Evolutionary conservation across 495 filamentous ascomycete species (phyloP), one percentile per base, ranked within the genome.

Genomic region (Penicillium nucicola): DNA sequence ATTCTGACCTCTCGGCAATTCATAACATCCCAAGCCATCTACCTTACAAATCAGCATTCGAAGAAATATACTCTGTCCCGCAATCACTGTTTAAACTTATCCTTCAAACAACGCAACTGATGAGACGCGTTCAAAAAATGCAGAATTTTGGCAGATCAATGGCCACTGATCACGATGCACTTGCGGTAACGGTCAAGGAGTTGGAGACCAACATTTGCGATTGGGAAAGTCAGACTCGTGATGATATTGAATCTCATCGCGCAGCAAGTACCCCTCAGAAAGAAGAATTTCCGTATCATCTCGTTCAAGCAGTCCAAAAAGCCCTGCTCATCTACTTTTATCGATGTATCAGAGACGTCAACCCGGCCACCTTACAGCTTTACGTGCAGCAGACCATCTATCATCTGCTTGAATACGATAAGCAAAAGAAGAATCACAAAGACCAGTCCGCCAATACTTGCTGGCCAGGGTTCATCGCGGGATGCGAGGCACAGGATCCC

Each of bases 291-390:
- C 54, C 54, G 10, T 52, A 57, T 25, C 54, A 52, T 41, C 39
- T 57, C 23, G 41, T 50, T 1, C 54, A 48, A 11, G 54, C 54
- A 6, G 25, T 57, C 11, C 42, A 57, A 17, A 47, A 45, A n/a
- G 54, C 54, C 8, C 18, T 57, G 15, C 44, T 57, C 13, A 50
- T 52, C n/a, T 52, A 57, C 19, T 57, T 57, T 17, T 52, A 52
- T 19, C 48, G 54, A 31, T 25, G 42, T 2, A 34, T 57, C 5
- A 48, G 54, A 36, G 48, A 57, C 18, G 44, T 52, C 20, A 57
- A 57, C 13, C 43, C 45, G 13, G 36, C 43, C 9, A 25, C 40
- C 32, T 37, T 52, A 12, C 48, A 52, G 12, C 42, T 45, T 9
- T 52, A 52, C 39, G 54, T 57, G 11, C 48, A 45, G 8, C 37